These are phyloP conservation scores for Priceomyces fermenticarens DNA, from an alignment of 805 yeast species.

Conservation along the genomic window DNA sequence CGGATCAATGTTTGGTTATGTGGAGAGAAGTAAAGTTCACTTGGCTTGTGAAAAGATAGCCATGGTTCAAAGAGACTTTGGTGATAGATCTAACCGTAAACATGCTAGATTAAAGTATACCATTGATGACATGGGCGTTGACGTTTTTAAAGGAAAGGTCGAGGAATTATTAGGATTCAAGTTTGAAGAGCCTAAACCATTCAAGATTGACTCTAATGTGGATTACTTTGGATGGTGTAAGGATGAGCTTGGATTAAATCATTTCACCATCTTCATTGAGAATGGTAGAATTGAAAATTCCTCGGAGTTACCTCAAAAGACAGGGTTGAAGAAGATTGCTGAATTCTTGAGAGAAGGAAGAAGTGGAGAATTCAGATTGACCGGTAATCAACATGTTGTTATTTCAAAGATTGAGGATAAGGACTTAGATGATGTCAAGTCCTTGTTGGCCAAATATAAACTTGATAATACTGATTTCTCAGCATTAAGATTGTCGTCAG, in stretches of 20 bases:
- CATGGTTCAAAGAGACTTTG: conserved; percentile 91
- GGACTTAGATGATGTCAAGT: conserved; percentile 61
- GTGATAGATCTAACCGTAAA: conserved; percentile 94
- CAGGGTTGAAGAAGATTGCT: conserved; percentile 81
- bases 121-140: conserved; percentile 90
- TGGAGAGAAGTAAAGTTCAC: conserved; percentile 62
- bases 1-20: conserved; percentile 83
- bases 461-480: conserved; percentile 81
- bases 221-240: conserved; percentile 93
- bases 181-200: conserved; percentile 68
- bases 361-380: conserved; percentile 84
- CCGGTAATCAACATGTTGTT: conserved; percentile 93
- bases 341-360: conserved; percentile 53
- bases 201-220: conserved; percentile 78
- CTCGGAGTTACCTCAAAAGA: conserved; percentile 82
- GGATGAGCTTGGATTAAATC: conserved; percentile 80
- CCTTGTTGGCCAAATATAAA: conserved; percentile 65
- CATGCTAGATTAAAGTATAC: conserved; percentile 98
- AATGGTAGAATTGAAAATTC: conserved; percentile 96
- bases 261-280: conserved; percentile 91
- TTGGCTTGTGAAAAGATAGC: conserved; percentile 85
- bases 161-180: conserved; percentile 79
- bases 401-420: conserved; percentile 70
- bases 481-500: conserved; percentile 82
- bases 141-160: conserved; percentile 71